A percentile compares a stretch with the other conserved stretches of the same genome.
Conservation (phyloP, 1,139 yeast species). For the Martiniozyma asiatica region DNA sequence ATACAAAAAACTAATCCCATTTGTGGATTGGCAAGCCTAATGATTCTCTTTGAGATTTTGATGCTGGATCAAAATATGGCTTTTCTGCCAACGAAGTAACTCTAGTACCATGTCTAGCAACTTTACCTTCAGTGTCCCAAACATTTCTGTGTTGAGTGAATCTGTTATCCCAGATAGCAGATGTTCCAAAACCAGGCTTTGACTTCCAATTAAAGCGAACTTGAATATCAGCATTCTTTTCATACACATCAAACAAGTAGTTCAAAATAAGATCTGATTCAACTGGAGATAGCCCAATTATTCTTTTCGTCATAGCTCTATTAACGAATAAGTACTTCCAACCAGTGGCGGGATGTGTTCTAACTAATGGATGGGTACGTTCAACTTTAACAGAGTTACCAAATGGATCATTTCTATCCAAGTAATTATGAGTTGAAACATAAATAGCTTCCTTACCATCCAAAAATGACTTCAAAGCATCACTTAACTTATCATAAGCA, state of each 20-base stretch:
- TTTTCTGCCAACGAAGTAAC: conserved; percentile 42
- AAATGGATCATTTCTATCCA: conserved; percentile 32
- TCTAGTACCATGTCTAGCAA: too few species aligned
- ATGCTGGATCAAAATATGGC: conserved; percentile 38
- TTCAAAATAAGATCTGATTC: conserved; percentile 29
- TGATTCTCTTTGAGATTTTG: conserved; percentile 47
- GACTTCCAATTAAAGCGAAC: conserved; percentile 37
- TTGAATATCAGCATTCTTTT: conserved; percentile 25
- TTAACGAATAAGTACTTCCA: conserved; percentile 39
- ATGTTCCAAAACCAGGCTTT: conserved; percentile 37
- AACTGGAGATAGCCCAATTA: conserved; percentile 33
- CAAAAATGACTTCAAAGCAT: conserved; percentile 34
- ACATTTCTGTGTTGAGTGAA: conserved; percentile 33
- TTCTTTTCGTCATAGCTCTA: conserved; percentile 30
- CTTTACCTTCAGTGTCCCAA: conserved; percentile 39
- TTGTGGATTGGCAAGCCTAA: conserved; percentile 10
- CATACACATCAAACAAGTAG: conserved; percentile 29
- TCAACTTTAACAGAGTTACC: conserved; percentile 32
- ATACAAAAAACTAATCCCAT: conserved; percentile 7
- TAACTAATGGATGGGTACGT: conserved; percentile 34
- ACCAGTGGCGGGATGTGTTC: conserved; percentile 46
- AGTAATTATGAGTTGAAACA: conserved; percentile 31
- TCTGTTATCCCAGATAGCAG: conserved; percentile 51
- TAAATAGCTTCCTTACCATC: conserved; percentile 39
- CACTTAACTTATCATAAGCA: conserved; percentile 35